Base-by-base conservation (phyloP, 805 yeast genomes). In the Candida michaelii region DNA sequence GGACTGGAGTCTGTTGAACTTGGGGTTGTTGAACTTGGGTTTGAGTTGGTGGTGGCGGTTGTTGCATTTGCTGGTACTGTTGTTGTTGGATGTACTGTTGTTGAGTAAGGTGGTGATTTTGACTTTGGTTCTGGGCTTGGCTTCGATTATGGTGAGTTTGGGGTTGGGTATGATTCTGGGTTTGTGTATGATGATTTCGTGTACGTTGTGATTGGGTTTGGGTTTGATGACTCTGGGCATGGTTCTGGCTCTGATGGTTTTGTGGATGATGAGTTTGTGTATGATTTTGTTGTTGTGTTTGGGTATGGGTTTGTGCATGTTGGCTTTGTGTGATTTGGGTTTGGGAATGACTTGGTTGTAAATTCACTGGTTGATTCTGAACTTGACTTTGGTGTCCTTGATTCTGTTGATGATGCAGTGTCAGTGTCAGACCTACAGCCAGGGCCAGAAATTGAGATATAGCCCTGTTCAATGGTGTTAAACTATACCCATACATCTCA, bases 1-100 rank as follows among this genome's bases (percentile, higher is more conserved):
- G 29, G 29, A 10, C 12, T 5, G 25, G 25, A 7, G 10, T 10
- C 10, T 23, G 25, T n/a, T 31, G 35, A 9, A 12, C 15, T 19
- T 31, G 35, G 4, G 19, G 5, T 15, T 14, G 35, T 30, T 31
- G 35, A 9, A 12, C 15, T 19, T 31, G 35, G 4, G 19, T 15
- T 15, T 14, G 35, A 8, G 23, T 6, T 11, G 23, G 30, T 24
- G 14, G 31, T 10, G 14, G 19, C 5, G 9, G 36, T 13, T 16
- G 27, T 21, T 32, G 36, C 3, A 32, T 15, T n/a, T 39, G 42
- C n/a, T 31, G 36, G 11, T 31, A 16, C 17, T 31, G 36, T 29
- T 29, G 44, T 13, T 41, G 44, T 7, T 21, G 23, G 8, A 21
- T 21, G 23, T 21, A 21, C 8, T 21, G 23, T 21, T 21, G 23